Evolutionary conservation across 345 rosid species (phyloP), one percentile per base, ranked within the genome.

Genomic region (Eutrema yunnanense): DNA sequence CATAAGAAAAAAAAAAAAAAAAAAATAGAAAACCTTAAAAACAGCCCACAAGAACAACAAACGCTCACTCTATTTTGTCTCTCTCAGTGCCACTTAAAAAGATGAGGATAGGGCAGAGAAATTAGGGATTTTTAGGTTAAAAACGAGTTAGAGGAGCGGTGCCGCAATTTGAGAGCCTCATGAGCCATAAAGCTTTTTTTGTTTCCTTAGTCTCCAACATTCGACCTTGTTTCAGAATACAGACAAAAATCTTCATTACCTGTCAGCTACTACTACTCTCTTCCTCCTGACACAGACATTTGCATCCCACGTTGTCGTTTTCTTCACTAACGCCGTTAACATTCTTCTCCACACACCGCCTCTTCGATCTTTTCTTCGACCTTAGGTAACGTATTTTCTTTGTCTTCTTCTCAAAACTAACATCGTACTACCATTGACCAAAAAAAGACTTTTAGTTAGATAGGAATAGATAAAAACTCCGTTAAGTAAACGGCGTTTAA

Each of bases 131-230:
- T 62, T 51, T 62, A 64, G 62, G 85, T 73, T 60, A 71, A 50
- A 77, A 81, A 77, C 41, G 1, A 8, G 37, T 75, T 83, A 84
- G 84, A 82, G 73, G 46, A 78, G 84, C 83, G 87, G 88, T 87
- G 94, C 84, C 83, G 87, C 87, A 86, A 84, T 82, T 86, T 82
- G 67, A 65, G 59, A 65, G 67, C n/a, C 67, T 50, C 62, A 64
- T 71, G 72, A 76, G 72, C 71, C 66, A 63, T 22, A 54, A 62
- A 78, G 85, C 84, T 76, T 78, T 78, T 78, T 44, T 77, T 73
- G 96, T 79, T 91, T 91, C 90, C 88, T 80, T 73, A 16, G 88
- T 88, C 80, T 80, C 90, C 88, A 83, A 86, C 92, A 91, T 86
- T 83, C 85, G 87, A 75, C 73, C 87, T 72, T 73, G 84, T 76